Percentiles rank a stretch among this genome's conserved stretches.
phyloP scores from a whole-genome alignment of 192 early-diverging fungal genomes.

The Rhizophlyctis rosea region DNA sequence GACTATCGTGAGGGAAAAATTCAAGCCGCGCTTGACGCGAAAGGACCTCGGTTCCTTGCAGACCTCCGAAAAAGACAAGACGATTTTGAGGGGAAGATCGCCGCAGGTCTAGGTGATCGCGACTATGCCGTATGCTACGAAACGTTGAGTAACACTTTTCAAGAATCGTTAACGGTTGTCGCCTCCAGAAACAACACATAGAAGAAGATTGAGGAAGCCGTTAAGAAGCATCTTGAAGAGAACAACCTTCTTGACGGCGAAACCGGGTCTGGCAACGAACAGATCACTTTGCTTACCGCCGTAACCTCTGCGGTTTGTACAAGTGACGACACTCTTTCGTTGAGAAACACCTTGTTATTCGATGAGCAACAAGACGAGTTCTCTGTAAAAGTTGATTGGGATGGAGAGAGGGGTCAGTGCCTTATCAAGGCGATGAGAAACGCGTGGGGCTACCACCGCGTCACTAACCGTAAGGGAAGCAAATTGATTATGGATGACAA shows the following conservation, averaged over 20 bases:
- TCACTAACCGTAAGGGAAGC: neutral
- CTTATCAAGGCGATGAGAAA: conserved; percentile 1
- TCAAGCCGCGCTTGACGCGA: neutral
- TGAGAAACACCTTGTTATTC: conserved; percentile 14
- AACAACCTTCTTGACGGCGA: neutral
- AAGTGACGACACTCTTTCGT: neutral
- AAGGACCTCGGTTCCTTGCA: neutral
- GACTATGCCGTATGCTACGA: conserved; percentile 3
- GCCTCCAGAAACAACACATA: conserved; percentile 2
- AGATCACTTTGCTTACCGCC: conserved; percentile 7
- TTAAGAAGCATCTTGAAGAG: conserved; percentile 2
- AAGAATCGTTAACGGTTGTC: conserved; percentile 1
- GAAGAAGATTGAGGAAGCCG: neutral
- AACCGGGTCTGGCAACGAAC: neutral
- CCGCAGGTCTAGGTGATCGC: neutral
- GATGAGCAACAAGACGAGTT: conserved; percentile 10
- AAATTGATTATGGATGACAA: conserved; percentile 4
- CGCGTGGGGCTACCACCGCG: conserved; percentile 6
- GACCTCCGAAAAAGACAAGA: conserved; percentile 2
- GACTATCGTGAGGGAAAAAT: conserved; percentile 2
- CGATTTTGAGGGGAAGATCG: conserved; percentile 7
- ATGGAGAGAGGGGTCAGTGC: neutral
- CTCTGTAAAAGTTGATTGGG: neutral
- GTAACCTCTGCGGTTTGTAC: conserved; percentile 4
- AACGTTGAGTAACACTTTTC: neutral